phyloP scores from a whole-genome alignment of 148 eudicot genomes.

The Euryodendron excelsum region DNA sequence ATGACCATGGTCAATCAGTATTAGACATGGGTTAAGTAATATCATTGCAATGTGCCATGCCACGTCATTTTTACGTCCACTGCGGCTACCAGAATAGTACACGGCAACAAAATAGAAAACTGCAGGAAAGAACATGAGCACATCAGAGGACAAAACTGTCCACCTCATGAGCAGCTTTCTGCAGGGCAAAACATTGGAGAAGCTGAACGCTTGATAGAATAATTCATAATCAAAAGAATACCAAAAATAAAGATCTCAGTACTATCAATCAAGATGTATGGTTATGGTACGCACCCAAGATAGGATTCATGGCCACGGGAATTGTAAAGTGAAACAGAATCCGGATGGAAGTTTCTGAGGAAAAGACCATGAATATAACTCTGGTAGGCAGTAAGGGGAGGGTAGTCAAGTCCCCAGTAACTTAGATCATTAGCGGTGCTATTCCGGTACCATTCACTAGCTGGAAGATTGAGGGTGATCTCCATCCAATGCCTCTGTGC shows the following conservation, averaged over 20 bases:
- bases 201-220: not conserved
- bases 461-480: conserved; percentile 77
- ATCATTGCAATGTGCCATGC: conserved; percentile 77
- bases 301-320: conserved; percentile 95
- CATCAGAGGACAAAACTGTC: conserved; percentile 81
- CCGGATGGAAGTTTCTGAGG: conserved; percentile 60
- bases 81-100: conserved; percentile 40
- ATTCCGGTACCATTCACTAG: conserved; percentile 77
- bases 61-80: conserved; percentile 33
- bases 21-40: conserved; percentile 75
- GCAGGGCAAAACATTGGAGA: conserved; percentile 28
- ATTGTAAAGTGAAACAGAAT: conserved; percentile 62
- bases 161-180: conserved; percentile 97
- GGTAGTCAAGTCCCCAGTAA: conserved; percentile 98
- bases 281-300: conserved; percentile 52
- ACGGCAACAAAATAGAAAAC: conserved; percentile 53
- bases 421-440: conserved; percentile 70
- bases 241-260: not conserved
- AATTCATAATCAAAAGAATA: not conserved
- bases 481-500: conserved; percentile 99
- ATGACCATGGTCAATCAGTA: conserved; percentile 93
- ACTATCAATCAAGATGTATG: not conserved
- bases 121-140: conserved; percentile 75
- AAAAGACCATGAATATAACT: conserved; percentile 80
- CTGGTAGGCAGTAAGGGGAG: conserved; percentile 96